Conservation (phyloP, 2,329 filamentous ascomycete species). For the Penicillium crustosum region DNA sequence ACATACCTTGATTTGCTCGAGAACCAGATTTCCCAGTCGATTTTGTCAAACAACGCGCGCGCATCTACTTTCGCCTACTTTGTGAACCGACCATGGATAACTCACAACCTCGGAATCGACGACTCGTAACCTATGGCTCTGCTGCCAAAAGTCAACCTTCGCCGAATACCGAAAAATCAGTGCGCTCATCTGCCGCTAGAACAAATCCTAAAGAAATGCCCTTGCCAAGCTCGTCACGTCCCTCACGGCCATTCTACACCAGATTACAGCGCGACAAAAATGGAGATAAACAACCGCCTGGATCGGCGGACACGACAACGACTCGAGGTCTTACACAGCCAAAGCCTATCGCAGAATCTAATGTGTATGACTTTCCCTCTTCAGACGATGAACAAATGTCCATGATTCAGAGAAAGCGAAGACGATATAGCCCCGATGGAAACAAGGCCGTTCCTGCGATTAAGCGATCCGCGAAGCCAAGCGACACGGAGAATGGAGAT, state of each 20-base stretch:
- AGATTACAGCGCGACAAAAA: slow-evolving; percentile 3
- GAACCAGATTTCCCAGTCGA: neutral
- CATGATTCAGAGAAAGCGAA: slow-evolving; percentile 23
- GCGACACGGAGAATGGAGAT: neutral
- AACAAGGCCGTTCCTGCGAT: neutral
- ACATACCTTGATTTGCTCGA: neutral
- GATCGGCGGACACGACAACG: neutral
- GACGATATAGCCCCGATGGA: slow-evolving; percentile 11
- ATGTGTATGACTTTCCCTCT: slow-evolving; percentile 29
- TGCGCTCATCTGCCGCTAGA: neutral
- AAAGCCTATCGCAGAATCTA: slow-evolving; percentile 6
- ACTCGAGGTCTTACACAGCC: neutral
- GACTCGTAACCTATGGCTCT: slow-evolving; percentile 42
- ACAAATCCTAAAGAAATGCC: neutral
- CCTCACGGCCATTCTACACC: neutral
- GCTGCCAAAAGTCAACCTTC: slow-evolving; percentile 15
- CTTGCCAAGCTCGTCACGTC: neutral
- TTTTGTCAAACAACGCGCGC: neutral
- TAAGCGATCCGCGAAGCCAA: neutral
- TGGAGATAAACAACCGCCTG: slow-evolving; percentile 2
- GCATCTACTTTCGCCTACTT: neutral
- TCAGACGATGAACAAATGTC: slow-evolving; percentile 28
- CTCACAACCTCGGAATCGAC: slow-evolving; percentile 28
- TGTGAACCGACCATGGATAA: slow-evolving; percentile 19
- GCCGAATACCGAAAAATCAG: slow-evolving; percentile 1